phyloP scores from a whole-genome alignment of 2,329 filamentous ascomycete genomes.

The Blumeria graminis region DNA sequence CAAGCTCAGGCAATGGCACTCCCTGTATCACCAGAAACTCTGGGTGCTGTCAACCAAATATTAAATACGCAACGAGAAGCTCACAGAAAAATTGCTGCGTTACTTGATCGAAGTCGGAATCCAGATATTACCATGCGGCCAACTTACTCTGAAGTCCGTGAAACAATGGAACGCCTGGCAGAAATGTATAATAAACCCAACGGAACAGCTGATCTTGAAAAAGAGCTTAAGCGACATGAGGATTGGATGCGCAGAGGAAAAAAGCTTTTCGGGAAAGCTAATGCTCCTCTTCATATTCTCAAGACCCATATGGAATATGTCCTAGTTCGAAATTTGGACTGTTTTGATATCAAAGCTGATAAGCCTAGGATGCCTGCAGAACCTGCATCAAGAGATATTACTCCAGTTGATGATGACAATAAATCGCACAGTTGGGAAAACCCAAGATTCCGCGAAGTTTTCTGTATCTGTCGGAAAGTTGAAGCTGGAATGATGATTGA shows the following conservation, averaged over 20 bases:
- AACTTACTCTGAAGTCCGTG: slow-evolving; percentile 70
- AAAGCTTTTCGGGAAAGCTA: slow-evolving; percentile 93
- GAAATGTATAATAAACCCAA: slow-evolving; percentile 81
- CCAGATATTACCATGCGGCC: slow-evolving; percentile 57
- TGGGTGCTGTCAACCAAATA: slow-evolving; percentile 68
- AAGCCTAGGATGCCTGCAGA: slow-evolving; percentile 78
- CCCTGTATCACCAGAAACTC: slow-evolving; percentile 61
- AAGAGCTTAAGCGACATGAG: slow-evolving; percentile 81
- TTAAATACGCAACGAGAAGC: slow-evolving; percentile 89
- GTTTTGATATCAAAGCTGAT: slow-evolving; percentile 69
- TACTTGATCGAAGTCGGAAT: slow-evolving; percentile 57
- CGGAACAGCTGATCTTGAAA: slow-evolving; percentile 79
- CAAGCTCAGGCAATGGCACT: slow-evolving; percentile 48
- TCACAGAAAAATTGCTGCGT: slow-evolving; percentile 61
- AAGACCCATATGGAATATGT: slow-evolving; percentile 90
- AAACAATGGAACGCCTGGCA: slow-evolving; percentile 66
- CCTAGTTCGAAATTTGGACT: slow-evolving; percentile 65
- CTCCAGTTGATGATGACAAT: slow-evolving; percentile 23
- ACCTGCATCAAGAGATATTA: slow-evolving; percentile 66
- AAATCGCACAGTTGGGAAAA: slow-evolving; percentile 33
- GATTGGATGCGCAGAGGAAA: slow-evolving; percentile 99
- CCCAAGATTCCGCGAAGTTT: slow-evolving; percentile 50
- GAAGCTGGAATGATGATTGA: slow-evolving; percentile 99
- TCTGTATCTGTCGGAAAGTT: slow-evolving; percentile 81
- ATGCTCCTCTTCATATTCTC: slow-evolving; percentile 85